Percentiles rank a stretch among this genome's conserved stretches.
Conservation (phyloP, 106 monocot genomes). For the Cymbidium sinense region DNA sequence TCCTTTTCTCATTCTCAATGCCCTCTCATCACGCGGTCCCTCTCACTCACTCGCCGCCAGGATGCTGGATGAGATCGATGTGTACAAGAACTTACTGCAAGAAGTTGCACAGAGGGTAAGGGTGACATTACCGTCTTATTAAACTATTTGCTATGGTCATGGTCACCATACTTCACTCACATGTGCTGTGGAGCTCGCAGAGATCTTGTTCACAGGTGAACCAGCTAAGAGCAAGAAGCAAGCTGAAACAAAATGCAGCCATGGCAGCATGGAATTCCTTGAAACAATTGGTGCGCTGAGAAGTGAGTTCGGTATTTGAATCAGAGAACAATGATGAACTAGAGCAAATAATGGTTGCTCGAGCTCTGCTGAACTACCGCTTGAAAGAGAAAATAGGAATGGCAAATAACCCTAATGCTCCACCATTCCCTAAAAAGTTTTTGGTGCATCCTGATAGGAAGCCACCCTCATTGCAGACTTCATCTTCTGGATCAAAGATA, state of each 20-base stretch:
- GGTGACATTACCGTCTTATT: conserved; percentile 84
- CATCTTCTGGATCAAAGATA: conserved; percentile 53
- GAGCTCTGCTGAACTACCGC: conserved; percentile 68
- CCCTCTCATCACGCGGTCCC: conserved; percentile 67
- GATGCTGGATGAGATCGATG: conserved; percentile 97
- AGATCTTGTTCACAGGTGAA: conserved; percentile 84
- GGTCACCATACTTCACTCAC: conserved; percentile 85
- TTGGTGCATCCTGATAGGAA: conserved; percentile 37
- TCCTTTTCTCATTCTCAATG: conserved; percentile 62
- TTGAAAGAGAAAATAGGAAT: conserved; percentile 68
- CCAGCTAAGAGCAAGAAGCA: conserved; percentile 99
- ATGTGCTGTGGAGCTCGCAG: conserved; percentile 88
- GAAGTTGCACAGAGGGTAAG: conserved; percentile 94
- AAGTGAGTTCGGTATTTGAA: conserved; percentile 43
- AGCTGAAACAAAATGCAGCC: conserved; percentile 96
- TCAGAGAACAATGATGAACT: conserved; percentile 69
- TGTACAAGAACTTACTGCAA: conserved; percentile 96
- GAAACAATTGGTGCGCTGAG: conserved; percentile 70
- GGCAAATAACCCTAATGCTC: conserved; percentile 46
- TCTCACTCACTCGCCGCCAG: conserved; percentile 82
- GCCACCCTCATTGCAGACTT: conserved; percentile 15
- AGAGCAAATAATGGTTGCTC: conserved; percentile 78
- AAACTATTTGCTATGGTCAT: conserved; percentile 65
- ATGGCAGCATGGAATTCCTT: conserved; percentile 89
- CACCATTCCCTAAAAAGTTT: conserved; percentile 69